phyloP scores from a whole-genome alignment of 768 basidiomycete species.

The Tricholoma saponaceum region DNA sequence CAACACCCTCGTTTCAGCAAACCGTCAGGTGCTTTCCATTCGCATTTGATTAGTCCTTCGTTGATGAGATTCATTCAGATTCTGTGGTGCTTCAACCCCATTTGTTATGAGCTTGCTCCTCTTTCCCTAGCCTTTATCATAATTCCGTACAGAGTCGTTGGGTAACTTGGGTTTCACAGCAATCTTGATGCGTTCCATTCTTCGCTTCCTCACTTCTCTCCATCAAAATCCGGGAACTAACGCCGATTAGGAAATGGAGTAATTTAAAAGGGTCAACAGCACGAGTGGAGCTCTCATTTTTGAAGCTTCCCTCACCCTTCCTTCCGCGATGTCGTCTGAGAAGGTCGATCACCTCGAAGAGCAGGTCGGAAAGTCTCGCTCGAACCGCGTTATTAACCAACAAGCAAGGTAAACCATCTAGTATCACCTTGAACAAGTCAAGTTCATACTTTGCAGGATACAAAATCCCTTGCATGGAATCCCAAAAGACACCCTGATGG shows the following conservation, averaged over 20 bases:
- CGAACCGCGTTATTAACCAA: constrained; percentile 34
- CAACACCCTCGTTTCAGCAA: too few relatives aligned
- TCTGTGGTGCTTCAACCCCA: too few relatives aligned
- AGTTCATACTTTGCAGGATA: constrained; percentile 24
- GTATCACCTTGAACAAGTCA: neutral
- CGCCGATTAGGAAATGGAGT: neutral
- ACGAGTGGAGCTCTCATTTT: constrained; percentile 4
- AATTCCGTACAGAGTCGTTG: neutral
- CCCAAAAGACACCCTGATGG: constrained; percentile 53
- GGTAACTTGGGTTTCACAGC: neutral
- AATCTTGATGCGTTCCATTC: neutral
- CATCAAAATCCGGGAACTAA: neutral
- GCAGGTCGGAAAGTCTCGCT: neutral
- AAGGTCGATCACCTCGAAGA: constrained; percentile 12
- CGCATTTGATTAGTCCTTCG: too few relatives aligned
- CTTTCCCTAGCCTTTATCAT: too few relatives aligned
- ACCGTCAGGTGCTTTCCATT: too few relatives aligned
- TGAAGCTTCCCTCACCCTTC: constrained; percentile 12
- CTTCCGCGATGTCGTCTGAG: constrained; percentile 23
- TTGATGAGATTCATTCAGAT: too few relatives aligned
- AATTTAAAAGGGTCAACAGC: constrained; percentile 4
- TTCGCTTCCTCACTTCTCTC: neutral
- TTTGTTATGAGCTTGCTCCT: too few relatives aligned
- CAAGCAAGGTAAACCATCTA: constrained; percentile 32
- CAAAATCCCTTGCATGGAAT: constrained; percentile 52